Base-by-base conservation (phyloP, 2,329 filamentous ascomycete species). In the Alternaria ethzedia region DNA sequence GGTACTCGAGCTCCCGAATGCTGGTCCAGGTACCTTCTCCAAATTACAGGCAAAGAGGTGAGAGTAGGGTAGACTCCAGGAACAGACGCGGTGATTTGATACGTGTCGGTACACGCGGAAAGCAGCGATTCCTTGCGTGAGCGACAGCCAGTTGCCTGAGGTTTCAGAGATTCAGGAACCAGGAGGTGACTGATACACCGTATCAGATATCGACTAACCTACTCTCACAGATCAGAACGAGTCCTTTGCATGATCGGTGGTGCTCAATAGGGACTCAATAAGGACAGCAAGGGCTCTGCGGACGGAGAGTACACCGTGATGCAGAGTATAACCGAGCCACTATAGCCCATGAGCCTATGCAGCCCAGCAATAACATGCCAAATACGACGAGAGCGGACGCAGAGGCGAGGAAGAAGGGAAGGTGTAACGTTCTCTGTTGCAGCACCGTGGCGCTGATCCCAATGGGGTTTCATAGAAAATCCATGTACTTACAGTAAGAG, bases 401-500 rank as follows among this genome's bases (percentile, higher is more conserved):
- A 63, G 64, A 69, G 64, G 61, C 64, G 64, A 69, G 63, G 57
- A 65, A 57, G 58, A 64, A 17, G 64, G 62, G 61, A 44, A 51
- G 59, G 59, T 79, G 76, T 71, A 70, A 80, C 78, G 64, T 64
- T 71, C 68, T 62, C 59, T 49, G 78, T 79, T 74, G 68, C 76
- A 79, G 73, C 61, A 57, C 55, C 49, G 65, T 63, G 63, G 65
- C 66, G 63, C 64, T 57, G 68, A 70, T 74, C 67, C 73, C 74
- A 72, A 70, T 49, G 66, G 71, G 64, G 76, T 78, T 79, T 79
- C 75, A 78, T 70, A 70, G 73, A 56, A 62, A 65, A 71, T 63
- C 59, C 56, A 62, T 64, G 69, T 72, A 79, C 78, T 67, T 79
- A 80, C 78, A 72, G 66, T 68, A 71, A 70, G 58, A 59, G 91